phyloP scores from a whole-genome alignment of 164 flowering plant genomes.

The Aristolochia fimbriata region DNA sequence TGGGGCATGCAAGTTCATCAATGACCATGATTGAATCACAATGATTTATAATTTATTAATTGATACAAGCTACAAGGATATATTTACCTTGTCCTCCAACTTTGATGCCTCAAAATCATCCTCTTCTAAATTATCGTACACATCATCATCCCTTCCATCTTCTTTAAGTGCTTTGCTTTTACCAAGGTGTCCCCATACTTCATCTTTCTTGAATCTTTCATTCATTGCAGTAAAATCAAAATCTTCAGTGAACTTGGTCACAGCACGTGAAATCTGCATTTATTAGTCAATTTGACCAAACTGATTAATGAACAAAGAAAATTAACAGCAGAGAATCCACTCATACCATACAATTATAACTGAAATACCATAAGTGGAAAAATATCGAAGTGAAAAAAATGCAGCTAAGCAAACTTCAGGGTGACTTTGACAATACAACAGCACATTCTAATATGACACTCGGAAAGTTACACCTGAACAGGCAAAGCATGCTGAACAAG shows the following conservation, averaged over 20 bases:
- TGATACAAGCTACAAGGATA: background rate
- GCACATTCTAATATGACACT: too few species aligned
- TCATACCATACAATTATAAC: background rate
- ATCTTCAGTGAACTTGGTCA: constrained; percentile 61
- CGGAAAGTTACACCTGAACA: too few species aligned
- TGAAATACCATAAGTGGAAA: background rate
- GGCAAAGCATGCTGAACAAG: too few species aligned
- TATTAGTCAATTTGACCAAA: background rate
- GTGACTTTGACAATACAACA: too few species aligned
- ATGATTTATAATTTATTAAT: background rate
- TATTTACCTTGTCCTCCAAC: constrained; percentile 31
- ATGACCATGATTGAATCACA: background rate
- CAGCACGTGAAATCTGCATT: constrained; percentile 43
- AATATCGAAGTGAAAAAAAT: too few species aligned
- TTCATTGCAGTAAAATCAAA: constrained; percentile 93
- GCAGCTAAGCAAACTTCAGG: too few species aligned
- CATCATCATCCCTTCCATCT: constrained; percentile 25
- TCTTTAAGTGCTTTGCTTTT: constrained; percentile 29
- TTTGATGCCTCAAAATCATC: constrained; percentile 31
- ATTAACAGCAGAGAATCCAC: background rate
- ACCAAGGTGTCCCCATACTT: constrained; percentile 92
- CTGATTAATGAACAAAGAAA: background rate
- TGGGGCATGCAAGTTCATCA: too few species aligned
- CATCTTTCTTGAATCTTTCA: constrained; percentile 92
- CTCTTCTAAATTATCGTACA: constrained; percentile 24